phyloP scores from a whole-genome alignment of 2,329 filamentous ascomycete species.

The Amauroascus niger region DNA sequence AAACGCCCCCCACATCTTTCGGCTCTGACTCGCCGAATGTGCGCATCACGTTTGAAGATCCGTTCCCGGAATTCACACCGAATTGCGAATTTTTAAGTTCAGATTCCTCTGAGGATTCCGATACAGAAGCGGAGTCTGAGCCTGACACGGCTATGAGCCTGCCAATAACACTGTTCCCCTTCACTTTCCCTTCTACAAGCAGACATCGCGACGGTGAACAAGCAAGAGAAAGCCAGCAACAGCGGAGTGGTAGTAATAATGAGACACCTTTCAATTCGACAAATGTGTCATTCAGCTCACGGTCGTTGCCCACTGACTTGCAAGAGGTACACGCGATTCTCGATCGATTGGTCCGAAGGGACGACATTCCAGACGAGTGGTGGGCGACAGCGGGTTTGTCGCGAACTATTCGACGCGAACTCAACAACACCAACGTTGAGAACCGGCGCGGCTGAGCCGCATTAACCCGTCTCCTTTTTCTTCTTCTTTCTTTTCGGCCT shows the following conservation, averaged over 20 bases:
- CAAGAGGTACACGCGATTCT: slow-evolving; percentile 64
- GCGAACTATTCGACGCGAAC: slow-evolving; percentile 39
- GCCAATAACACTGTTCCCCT: neutral
- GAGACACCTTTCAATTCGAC: neutral
- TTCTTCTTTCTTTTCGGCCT: neutral
- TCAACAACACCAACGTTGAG: slow-evolving; percentile 12
- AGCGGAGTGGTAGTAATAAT: neutral
- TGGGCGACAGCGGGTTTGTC: slow-evolving; percentile 63
- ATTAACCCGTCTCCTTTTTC: neutral
- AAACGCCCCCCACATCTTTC: slow-evolving; percentile 29
- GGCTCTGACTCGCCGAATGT: slow-evolving; percentile 17
- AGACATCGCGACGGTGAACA: neutral
- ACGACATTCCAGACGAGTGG: slow-evolving; percentile 74
- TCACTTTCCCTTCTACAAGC: neutral
- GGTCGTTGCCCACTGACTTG: slow-evolving; percentile 31
- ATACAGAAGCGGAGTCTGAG: slow-evolving; percentile 7
- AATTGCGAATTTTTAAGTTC: slow-evolving; percentile 28
- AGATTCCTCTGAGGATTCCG: slow-evolving; percentile 3
- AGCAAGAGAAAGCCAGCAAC: neutral
- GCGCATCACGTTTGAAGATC: slow-evolving; percentile 23
- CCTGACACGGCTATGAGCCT: slow-evolving; percentile 20
- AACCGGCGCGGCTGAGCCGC: neutral
- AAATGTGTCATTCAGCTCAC: neutral
- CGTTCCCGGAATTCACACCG: slow-evolving; percentile 30
- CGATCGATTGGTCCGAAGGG: slow-evolving; percentile 56